These are phyloP conservation scores for Pelagomonas calceolata DNA, from an alignment of 108 stramenopile genomes.

Conservation along the genomic window DNA sequence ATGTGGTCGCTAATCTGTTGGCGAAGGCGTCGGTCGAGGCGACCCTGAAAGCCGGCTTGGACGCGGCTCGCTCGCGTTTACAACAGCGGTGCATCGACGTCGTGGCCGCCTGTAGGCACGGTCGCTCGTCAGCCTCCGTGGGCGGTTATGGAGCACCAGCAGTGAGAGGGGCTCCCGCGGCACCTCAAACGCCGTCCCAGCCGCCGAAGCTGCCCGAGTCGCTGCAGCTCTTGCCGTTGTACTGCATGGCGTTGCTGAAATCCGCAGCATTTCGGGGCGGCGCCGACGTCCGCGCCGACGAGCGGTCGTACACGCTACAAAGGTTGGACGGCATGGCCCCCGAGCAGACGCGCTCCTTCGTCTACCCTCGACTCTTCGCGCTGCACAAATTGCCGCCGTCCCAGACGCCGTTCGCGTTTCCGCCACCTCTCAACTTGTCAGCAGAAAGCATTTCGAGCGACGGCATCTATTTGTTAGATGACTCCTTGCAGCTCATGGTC, in stretches of 20 bases:
- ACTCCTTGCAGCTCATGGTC: slow-evolving; percentile 77
- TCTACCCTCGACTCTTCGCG: slow-evolving; percentile 89
- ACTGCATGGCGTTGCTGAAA: slow-evolving; percentile 89
- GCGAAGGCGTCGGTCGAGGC: slow-evolving; percentile 82
- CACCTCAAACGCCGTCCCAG: slow-evolving; percentile 33
- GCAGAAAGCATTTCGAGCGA: slow-evolving; percentile 59
- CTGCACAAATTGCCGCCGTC: slow-evolving; percentile 72
- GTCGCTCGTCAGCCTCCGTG: slow-evolving; percentile 33
- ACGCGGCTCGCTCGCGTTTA: slow-evolving; percentile 73
- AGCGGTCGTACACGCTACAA: slow-evolving; percentile 68
- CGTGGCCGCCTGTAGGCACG: slow-evolving; percentile 27
- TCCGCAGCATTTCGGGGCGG: slow-evolving; percentile 90
- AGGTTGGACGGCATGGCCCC: slow-evolving; percentile 67
- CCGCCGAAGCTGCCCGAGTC: slow-evolving; percentile 47
- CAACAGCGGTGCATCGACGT: slow-evolving; percentile 51
- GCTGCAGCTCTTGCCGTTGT: slow-evolving; percentile 79
- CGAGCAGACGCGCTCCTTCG: slow-evolving; percentile 52
- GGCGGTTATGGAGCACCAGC: slow-evolving; percentile 41
- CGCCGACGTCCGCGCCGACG: slow-evolving; percentile 85
- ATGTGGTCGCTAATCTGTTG: slow-evolving; percentile 61
- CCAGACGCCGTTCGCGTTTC: slow-evolving; percentile 53
- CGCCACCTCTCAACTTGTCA: slow-evolving; percentile 60
- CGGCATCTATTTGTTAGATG: slow-evolving; percentile 84
- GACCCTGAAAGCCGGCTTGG: slow-evolving; percentile 69
- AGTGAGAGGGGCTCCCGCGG: slow-evolving; percentile 50